phyloP scores from a whole-genome alignment of 768 basidiomycete species.

The Pleurotus salmoneostramineus region DNA sequence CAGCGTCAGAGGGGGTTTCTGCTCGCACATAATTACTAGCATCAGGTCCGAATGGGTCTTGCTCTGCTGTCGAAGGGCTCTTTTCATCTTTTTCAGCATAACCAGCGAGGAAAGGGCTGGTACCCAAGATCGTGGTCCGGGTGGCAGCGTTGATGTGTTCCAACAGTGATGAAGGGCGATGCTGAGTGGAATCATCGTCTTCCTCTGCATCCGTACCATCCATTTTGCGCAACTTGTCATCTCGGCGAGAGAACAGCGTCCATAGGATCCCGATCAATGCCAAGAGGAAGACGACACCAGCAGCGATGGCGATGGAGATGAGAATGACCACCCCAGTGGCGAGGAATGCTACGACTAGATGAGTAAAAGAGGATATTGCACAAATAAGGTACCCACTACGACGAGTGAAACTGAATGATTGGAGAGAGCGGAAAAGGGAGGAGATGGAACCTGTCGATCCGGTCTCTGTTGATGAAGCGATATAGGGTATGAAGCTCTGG shows the following conservation, averaged over 20 bases:
- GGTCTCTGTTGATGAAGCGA: constrained; percentile 59
- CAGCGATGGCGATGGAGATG: constrained; percentile 95
- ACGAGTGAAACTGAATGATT: constrained; percentile 71
- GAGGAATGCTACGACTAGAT: constrained; percentile 60
- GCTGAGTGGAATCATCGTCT: constrained; percentile 72
- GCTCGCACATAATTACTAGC: constrained; percentile 76
- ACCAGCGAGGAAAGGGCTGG: constrained; percentile 28
- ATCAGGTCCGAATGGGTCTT: constrained; percentile 69
- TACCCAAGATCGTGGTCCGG: constrained; percentile 73
- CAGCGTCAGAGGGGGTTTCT: constrained; percentile 76
- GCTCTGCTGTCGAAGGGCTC: constrained; percentile 24
- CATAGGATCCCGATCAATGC: constrained; percentile 83
- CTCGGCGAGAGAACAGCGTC: constrained; percentile 82
- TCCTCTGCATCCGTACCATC: constrained; percentile 58
- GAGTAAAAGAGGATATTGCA: constrained; percentile 10
- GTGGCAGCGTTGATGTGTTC: constrained; percentile 92
- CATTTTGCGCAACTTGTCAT: constrained; percentile 64
- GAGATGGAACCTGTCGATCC: constrained; percentile 71
- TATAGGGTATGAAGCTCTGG: constrained; percentile 73
- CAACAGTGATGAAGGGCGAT: constrained; percentile 82
- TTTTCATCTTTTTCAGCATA: constrained; percentile 57
- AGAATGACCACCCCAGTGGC: constrained; percentile 92
- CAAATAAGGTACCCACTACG: constrained; percentile 45
- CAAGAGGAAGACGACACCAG: constrained; percentile 87
- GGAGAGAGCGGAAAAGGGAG: constrained; percentile 79